phyloP scores from a whole-genome alignment of 805 yeast species.

The Candida khao-thaluensis region DNA sequence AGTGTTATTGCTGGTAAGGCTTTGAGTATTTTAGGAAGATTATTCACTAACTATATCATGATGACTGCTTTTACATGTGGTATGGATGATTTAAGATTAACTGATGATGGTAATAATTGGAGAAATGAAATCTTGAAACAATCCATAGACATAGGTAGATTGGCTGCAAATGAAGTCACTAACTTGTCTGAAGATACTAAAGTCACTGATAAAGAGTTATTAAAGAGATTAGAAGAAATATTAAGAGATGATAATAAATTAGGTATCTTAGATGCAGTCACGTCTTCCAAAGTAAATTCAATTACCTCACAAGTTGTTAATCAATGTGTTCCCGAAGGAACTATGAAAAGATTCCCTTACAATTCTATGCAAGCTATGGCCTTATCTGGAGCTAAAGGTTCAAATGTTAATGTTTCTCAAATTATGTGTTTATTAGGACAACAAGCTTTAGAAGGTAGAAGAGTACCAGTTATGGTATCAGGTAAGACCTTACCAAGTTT shows the following conservation, averaged over 20 bases:
- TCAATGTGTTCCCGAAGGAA: constrained; percentile 93
- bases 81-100: constrained; percentile 96
- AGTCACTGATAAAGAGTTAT: constrained; percentile 66
- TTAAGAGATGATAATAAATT: constrained; percentile 89
- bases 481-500: constrained; percentile 97
- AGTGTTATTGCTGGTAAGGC: constrained; percentile 86
- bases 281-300: constrained; percentile 87
- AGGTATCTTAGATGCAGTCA: constrained; percentile 92
- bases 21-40: constrained; percentile 87
- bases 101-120: constrained; percentile 87
- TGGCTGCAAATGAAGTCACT: constrained; percentile 93
- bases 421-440: constrained; percentile 99
- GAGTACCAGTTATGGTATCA: constrained; percentile 98
- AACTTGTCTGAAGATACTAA: constrained; percentile 55
- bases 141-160: constrained; percentile 79
- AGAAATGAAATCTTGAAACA: constrained; percentile 77
- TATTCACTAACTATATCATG: constrained; percentile 91
- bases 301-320: constrained; percentile 94
- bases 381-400: constrained; percentile 98
- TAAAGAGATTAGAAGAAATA: constrained; percentile 89
- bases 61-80: constrained; percentile 97
- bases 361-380: constrained; percentile 99
- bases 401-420: constrained; percentile 96
- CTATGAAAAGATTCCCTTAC: constrained; percentile 92
- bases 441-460: constrained; percentile 98